These are phyloP conservation scores for Periglandula ipomoeae DNA, from an alignment of 2,329 filamentous ascomycete genomes.

Conservation along the genomic window DNA sequence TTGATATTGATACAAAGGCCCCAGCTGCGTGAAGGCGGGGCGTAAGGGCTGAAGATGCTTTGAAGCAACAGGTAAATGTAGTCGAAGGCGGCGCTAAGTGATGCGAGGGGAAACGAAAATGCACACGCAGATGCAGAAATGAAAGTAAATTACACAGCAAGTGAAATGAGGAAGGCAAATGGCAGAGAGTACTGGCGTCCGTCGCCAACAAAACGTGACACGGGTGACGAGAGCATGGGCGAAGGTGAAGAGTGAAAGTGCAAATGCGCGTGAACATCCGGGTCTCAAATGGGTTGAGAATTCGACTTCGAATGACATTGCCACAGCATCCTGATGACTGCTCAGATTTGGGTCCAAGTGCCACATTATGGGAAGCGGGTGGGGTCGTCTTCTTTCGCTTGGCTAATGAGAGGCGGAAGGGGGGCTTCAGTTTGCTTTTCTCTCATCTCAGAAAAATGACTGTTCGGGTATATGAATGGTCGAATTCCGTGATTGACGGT, in stretches of 20 bases:
- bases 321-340: background rate
- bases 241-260: too few species aligned
- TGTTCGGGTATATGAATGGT: background rate
- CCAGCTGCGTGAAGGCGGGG: too few species aligned
- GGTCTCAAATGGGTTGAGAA: background rate
- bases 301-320: background rate
- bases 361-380: background rate
- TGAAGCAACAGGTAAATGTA: background rate
- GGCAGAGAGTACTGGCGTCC: background rate
- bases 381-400: constrained; percentile 6
- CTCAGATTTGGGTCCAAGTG: background rate
- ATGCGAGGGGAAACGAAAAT: background rate
- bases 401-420: background rate
- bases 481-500: background rate
- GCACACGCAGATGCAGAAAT: background rate
- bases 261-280: background rate
- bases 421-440: background rate
- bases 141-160: background rate
- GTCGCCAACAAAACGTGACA: background rate
- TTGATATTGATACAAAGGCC: too few species aligned
- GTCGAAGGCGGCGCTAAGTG: background rate
- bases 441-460: background rate
- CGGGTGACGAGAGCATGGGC: background rate
- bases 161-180: background rate
- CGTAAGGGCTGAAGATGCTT: background rate